Evolutionary conservation across 106 monocot species (phyloP).

Genomic region (Apostasia ramifera): DNA sequence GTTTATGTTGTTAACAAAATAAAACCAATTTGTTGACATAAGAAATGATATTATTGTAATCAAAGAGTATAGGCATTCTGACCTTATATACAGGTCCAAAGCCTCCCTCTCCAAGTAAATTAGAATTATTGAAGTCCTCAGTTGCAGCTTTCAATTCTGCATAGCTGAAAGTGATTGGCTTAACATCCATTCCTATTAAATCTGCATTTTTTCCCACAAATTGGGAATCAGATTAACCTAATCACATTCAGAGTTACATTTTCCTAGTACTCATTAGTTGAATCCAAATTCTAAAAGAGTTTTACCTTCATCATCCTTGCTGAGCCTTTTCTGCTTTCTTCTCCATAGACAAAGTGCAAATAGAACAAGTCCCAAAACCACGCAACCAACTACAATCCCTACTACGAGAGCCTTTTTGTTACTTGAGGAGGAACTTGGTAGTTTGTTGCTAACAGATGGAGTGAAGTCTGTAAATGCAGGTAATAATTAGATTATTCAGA

Average conservation of each 20-base stretch:
- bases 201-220: slow-evolving; percentile 27
- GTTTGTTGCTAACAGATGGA: slow-evolving; percentile 42
- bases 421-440: slow-evolving; percentile 23
- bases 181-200: slow-evolving; percentile 19
- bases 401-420: slow-evolving; percentile 38
- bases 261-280: not conserved
- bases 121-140: slow-evolving; percentile 44
- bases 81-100: slow-evolving; percentile 74
- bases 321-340: slow-evolving; percentile 22
- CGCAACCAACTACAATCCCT: slow-evolving; percentile 35
- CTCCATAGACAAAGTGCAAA: slow-evolving; percentile 30
- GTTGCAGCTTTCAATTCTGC: slow-evolving; percentile 52
- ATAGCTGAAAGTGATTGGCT: slow-evolving; percentile 51
- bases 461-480: slow-evolving; percentile 34
- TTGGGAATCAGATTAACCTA: slow-evolving; percentile 1
- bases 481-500: not conserved
- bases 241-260: not conserved
- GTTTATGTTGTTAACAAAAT: too few species aligned
- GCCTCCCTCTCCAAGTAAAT: slow-evolving; percentile 74
- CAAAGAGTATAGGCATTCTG: not conserved
- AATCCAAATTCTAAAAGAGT: not conserved
- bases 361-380: slow-evolving; percentile 13
- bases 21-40: not conserved
- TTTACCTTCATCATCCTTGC: slow-evolving; percentile 44
- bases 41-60: too few species aligned